Conservation (phyloP, 2,329 filamentous ascomycete species). For the Colletotrichum sp. region DNA sequence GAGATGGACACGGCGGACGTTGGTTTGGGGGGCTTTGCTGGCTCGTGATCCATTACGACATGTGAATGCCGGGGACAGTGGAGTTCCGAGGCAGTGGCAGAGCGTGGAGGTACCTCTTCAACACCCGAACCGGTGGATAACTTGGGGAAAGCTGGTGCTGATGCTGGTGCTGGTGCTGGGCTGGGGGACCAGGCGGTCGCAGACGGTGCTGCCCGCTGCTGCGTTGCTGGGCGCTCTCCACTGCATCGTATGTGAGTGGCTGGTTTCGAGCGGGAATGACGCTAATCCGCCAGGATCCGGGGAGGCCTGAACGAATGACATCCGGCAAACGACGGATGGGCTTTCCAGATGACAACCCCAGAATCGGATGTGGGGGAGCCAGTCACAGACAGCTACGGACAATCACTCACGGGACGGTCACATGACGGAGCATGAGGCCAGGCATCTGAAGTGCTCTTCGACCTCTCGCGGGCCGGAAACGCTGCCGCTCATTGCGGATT, state of each 20-base stretch:
- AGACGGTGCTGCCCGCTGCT: background rate
- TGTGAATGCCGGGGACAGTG: slow-evolving; percentile 19
- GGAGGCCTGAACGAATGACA: slow-evolving; percentile 1
- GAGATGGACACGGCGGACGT: background rate
- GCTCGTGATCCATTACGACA: slow-evolving; percentile 23
- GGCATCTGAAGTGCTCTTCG: background rate
- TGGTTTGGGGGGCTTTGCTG: background rate
- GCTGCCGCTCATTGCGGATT: accelerated
- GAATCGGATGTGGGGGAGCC: background rate
- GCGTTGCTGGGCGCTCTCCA: background rate
- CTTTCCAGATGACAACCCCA: background rate
- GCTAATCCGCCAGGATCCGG: slow-evolving; percentile 1
- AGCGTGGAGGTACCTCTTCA: background rate
- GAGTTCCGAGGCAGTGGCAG: slow-evolving; percentile 20
- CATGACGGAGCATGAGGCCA: slow-evolving; percentile 1
- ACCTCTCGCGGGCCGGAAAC: background rate
- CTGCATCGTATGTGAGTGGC: slow-evolving; percentile 11
- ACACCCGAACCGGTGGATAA: slow-evolving; percentile 20
- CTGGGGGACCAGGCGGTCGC: background rate
- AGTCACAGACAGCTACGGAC: background rate
- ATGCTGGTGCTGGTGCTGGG: background rate
- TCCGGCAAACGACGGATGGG: background rate
- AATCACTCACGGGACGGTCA: background rate
- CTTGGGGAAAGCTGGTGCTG: slow-evolving; percentile 15
- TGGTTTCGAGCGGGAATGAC: slow-evolving; percentile 3